Base-by-base conservation (phyloP, 2,329 filamentous ascomycete genomes). In the Pseudogymnoascus sp. region DNA sequence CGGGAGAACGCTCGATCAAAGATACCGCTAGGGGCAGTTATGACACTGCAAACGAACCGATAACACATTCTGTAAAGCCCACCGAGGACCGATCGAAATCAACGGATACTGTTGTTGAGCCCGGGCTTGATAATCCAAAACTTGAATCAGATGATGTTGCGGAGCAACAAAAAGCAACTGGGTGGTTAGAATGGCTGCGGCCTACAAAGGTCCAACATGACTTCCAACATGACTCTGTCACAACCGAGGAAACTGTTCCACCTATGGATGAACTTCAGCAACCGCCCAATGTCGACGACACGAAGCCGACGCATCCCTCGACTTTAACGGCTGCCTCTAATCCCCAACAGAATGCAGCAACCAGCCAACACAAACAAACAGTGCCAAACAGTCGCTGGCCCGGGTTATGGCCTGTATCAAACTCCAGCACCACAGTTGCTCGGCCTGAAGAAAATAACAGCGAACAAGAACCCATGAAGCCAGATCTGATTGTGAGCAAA, bases 401-500 rank as follows among this genome's bases (percentile, higher is more conserved):
- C 44, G 60, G 68, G 69, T 65, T 67, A 63, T 13, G 50, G 67
- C n/a, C 69, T 69, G 65, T 64, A 68, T 64, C 70, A 68, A 65
- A 64, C 61, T 11, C 64, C 65, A 38, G 31, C 60, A 21, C 9
- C 62, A 19, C 62, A 65, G 35, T 33, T 64, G 8, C 28, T 36
- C 19, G 4, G 23, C 40, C 66, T 33, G 62, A 64, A 23, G 67
- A 71, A 23, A 70, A 73, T 31, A 35, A 66, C 63, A 40, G 67
- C 61, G 59, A 68, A 2, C 74, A 76, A 33, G 71, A 75, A 33
- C 66, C 74, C 1, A 75, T 77, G 5, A 77, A 82, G 66, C 70
- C 81, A 68, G 69, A 76, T 66, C 73, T 79, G 76, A 64, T 78
- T 57, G 19, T 33, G 28, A 6, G 57, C 78, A 83, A 67, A 76